phyloP scores from a whole-genome alignment of 306 rosid genomes.

The Luffa aegyptiaca region DNA sequence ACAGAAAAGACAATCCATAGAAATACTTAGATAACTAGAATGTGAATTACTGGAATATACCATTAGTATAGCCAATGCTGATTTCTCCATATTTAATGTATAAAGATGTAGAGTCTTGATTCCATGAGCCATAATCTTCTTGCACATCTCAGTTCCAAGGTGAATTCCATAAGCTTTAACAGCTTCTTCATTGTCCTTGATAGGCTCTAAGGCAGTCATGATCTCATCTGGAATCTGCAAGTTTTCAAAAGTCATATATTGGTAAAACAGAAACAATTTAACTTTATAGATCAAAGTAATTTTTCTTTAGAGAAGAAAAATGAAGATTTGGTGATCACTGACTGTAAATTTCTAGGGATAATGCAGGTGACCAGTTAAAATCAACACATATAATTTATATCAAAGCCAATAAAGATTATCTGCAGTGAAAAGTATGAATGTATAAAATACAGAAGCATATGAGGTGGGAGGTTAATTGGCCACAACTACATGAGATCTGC shows the following conservation, averaged over 20 bases:
- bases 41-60: slow-evolving; percentile 17
- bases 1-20: not conserved
- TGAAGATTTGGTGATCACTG: not conserved
- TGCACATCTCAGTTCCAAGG: slow-evolving; percentile 95
- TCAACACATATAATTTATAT: not conserved
- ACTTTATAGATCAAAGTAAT: not conserved
- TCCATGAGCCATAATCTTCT: slow-evolving; percentile 86
- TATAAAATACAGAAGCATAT: not conserved
- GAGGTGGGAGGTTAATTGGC: not conserved
- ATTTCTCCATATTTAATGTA: slow-evolving; percentile 91
- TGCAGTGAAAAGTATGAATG: not conserved
- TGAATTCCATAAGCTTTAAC: slow-evolving; percentile 85
- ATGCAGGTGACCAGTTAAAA: not conserved
- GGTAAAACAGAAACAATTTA: not conserved
- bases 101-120: slow-evolving; percentile 80
- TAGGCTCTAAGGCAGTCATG: slow-evolving; percentile 77
- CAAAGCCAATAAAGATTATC: not conserved
- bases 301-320: not conserved
- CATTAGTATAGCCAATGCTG: slow-evolving; percentile 70
- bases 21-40: not conserved
- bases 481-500: not conserved
- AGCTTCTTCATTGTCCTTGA: slow-evolving; percentile 98
- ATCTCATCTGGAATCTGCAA: slow-evolving; percentile 74
- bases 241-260: not conserved
- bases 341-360: not conserved